phyloP scores from a whole-genome alignment of 257 asterid species.

The Handroanthus guayacan region DNA sequence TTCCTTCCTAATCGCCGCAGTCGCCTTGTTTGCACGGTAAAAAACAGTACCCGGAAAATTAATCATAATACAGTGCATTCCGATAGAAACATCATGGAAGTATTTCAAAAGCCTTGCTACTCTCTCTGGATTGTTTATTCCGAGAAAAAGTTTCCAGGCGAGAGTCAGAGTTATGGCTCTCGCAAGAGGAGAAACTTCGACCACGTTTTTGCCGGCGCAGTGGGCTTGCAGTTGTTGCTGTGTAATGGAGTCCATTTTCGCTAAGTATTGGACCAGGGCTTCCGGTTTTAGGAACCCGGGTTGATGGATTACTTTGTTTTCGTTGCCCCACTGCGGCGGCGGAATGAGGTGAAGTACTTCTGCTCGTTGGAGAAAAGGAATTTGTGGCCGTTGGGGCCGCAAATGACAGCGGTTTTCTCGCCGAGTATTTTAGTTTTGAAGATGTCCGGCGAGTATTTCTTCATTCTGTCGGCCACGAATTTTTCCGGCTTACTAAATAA shows the following conservation, averaged over 20 bases:
- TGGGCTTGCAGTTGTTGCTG: constrained; percentile 47
- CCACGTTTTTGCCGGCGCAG: constrained; percentile 45
- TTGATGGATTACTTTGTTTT: constrained; percentile 51
- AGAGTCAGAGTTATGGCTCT: constrained; percentile 59
- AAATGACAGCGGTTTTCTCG: constrained; percentile 73
- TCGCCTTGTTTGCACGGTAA: constrained; percentile 65
- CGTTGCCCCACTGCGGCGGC: constrained; percentile 35
- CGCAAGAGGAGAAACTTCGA: constrained; percentile 52
- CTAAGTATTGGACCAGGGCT: constrained; percentile 57
- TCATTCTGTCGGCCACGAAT: constrained; percentile 66
- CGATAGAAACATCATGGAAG: constrained; percentile 63
- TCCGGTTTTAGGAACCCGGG: constrained; percentile 77
- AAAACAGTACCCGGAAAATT: constrained; percentile 61
- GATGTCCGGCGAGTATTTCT: constrained; percentile 58
- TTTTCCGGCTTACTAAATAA: constrained; percentile 65
- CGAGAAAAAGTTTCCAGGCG: constrained; percentile 63
- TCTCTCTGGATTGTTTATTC: constrained; percentile 53
- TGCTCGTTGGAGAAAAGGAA: constrained; percentile 75
- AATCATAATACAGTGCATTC: constrained; percentile 63
- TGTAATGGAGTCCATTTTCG: constrained; percentile 51
- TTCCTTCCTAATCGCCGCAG: constrained; percentile 61
- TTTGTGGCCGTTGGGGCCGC: constrained; percentile 76
- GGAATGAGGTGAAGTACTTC: constrained; percentile 60
- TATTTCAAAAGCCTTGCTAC: constrained; percentile 49
- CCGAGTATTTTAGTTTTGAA: constrained; percentile 75